Conservation (phyloP, 2,329 filamentous ascomycete genomes). For the Lojkania enalia region DNA sequence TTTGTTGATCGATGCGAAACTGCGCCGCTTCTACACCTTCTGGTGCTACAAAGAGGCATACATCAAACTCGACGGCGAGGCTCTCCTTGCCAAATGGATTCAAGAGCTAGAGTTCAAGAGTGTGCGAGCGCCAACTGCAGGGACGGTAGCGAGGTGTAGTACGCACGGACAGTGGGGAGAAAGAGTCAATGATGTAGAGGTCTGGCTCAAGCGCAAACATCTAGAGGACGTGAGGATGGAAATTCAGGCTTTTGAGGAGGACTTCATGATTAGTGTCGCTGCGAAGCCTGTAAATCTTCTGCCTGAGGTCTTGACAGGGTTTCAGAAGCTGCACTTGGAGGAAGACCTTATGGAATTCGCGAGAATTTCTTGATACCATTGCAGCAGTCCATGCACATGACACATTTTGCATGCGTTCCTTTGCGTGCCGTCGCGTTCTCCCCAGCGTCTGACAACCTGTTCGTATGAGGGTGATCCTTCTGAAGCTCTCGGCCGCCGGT, state of each 20-base stretch:
- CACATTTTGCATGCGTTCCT: too few species aligned
- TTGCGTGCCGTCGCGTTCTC: too few species aligned
- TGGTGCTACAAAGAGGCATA: slow-evolving; percentile 83
- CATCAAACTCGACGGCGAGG: slow-evolving; percentile 81
- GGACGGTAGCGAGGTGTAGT: slow-evolving; percentile 47
- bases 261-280: slow-evolving; percentile 63
- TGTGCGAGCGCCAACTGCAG: slow-evolving; percentile 60
- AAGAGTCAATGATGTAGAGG: slow-evolving; percentile 52
- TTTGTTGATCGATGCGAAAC: slow-evolving; percentile 60
- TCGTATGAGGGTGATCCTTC: too few species aligned
- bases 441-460: too few species aligned
- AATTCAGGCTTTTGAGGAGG: slow-evolving; percentile 60
- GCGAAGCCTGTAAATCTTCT: slow-evolving; percentile 43
- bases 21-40: slow-evolving; percentile 73
- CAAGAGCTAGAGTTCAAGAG: slow-evolving; percentile 68
- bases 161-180: slow-evolving; percentile 53
- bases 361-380: slow-evolving; percentile 11
- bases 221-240: slow-evolving; percentile 60
- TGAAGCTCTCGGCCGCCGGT: too few species aligned
- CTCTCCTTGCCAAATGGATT: slow-evolving; percentile 73
- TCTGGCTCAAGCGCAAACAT: slow-evolving; percentile 52
- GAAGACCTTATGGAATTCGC: slow-evolving; percentile 43
- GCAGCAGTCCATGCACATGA: too few species aligned
- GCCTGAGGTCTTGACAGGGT: slow-evolving; percentile 45
- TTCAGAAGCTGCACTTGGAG: slow-evolving; percentile 53